Percentiles rank a stretch among this genome's conserved stretches.
These are phyloP conservation scores for Lactifluus pinguis DNA, from an alignment of 768 basidiomycete genomes.

Conservation along the genomic window DNA sequence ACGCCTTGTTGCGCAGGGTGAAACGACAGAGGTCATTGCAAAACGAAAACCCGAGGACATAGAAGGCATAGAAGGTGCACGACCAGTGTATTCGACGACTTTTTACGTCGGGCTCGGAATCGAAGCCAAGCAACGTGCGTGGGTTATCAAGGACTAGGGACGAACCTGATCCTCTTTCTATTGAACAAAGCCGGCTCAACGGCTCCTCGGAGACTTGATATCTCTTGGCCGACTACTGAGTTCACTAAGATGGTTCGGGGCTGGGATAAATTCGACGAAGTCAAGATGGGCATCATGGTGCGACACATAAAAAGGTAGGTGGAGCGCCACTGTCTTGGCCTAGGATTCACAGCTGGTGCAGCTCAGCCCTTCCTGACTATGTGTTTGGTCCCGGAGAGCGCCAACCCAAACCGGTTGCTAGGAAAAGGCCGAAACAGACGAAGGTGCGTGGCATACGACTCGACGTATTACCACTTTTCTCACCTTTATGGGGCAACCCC, in stretches of 20 bases:
- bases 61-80: conserved; percentile 64
- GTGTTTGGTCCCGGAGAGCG: conserved; percentile 79
- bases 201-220: conserved; percentile 82
- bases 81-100: conserved; percentile 87
- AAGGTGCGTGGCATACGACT: conserved; percentile 35
- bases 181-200: conserved; percentile 52
- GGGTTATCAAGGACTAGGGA: conserved; percentile 12
- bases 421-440: conserved; percentile 63
- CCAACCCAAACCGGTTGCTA: conserved; percentile 47
- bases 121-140: conserved; percentile 82
- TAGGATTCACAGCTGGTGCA: conserved; percentile 25
- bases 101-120: conserved; percentile 95
- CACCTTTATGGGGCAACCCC: background rate
- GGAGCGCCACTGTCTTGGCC: background rate
- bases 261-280: conserved; percentile 93
- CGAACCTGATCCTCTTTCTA: conserved; percentile 1
- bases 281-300: conserved; percentile 89
- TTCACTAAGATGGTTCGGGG: conserved; percentile 89
- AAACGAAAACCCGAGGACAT: conserved; percentile 73
- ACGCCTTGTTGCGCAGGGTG: conserved; percentile 79
- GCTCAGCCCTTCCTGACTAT: conserved; percentile 69
- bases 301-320: conserved; percentile 83
- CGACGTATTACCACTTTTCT: background rate
- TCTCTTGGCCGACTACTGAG: conserved; percentile 93
- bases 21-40: conserved; percentile 61